Evolutionary conservation across 371 early-diverging fungal genomes (phyloP).

Genomic region (Syncephalastrum racemosum): DNA sequence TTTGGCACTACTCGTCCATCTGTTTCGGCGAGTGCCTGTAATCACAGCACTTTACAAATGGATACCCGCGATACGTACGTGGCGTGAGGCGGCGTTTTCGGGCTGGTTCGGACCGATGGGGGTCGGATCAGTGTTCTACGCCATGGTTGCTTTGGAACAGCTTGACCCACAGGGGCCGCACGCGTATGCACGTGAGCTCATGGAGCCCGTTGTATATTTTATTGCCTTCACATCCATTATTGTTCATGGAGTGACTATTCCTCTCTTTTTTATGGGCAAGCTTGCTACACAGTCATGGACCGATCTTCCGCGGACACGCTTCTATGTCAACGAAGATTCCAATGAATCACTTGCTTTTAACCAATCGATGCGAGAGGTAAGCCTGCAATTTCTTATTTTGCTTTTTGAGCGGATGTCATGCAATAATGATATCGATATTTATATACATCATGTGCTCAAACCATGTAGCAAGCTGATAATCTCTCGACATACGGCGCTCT

Average conservation of each 20-base stretch:
- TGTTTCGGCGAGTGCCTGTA: conserved; percentile 80
- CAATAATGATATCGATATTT: too few relatives aligned
- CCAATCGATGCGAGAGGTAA: too few relatives aligned
- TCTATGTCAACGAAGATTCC: too few relatives aligned
- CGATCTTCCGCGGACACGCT: too few relatives aligned
- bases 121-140: conserved; percentile 77
- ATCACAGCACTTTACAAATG: conserved; percentile 59
- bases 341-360: too few relatives aligned
- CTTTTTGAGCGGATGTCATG: too few relatives aligned
- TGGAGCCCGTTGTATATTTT: conserved; percentile 70
- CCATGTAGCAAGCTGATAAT: too few relatives aligned
- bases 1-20: conserved; percentile 62
- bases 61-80: conserved; percentile 69
- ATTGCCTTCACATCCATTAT: conserved; percentile 72
- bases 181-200: conserved; percentile 18
- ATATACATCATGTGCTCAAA: too few relatives aligned
- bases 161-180: conserved; percentile 15
- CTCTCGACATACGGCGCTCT: too few relatives aligned
- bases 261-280: conserved; percentile 31
- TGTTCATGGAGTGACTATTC: conserved; percentile 76
- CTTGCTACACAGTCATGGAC: too few relatives aligned
- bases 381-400: too few relatives aligned
- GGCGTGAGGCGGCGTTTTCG: conserved; percentile 82
- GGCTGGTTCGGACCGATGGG: conserved; percentile 98
- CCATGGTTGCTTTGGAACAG: conserved; percentile 50